Base-by-base conservation (phyloP, 2,329 filamentous ascomycete genomes). In the Colletotrichum sp. region DNA sequence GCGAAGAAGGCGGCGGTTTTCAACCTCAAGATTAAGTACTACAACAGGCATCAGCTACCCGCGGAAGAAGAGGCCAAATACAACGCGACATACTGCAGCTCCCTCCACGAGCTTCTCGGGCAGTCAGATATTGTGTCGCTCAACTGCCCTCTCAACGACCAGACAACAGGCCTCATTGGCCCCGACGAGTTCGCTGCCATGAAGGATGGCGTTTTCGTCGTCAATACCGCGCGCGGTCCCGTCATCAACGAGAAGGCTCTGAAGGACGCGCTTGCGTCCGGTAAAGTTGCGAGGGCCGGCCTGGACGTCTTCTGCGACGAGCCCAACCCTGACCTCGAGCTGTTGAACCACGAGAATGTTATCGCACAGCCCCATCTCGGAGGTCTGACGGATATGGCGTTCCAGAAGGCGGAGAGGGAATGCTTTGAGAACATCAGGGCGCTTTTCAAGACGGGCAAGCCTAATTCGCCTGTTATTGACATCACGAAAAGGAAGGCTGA, bases 221-320 rank as follows among this genome's bases (percentile, higher is more conserved):
- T 91, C 36, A 91, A 91, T 78, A 90, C 89, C 0, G 87, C 89
- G 0, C 84, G 89, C 0, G 89, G 89, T 0, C 84, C 85, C 15
- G 81, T 91, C 5, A 81, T 91, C 1, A 85, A 91, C 74, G 88
- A 90, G 77, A 79, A 81, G 5, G 89, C 89, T 0, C 78, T 91
- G 18, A 83, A 88, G 8, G 79, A 82, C 13, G 89, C 88, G 0
- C 78, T 91, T 6, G 85, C 89, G 71, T 84, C 80, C 8, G 88
- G 89, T 0, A 87, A 88, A 67, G 76, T 91, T 3, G 81, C 82
- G 2, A 81, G 87, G 6, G 88, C 87, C 1, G 90, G 89, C 1
- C 74, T 91, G 49, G 89, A 90, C 76, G 88, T 89, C 1, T 87
- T 89, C 52, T 74, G 73, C 65, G 81, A 87, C 21, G 89, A 90